Evolutionary conservation across 768 basidiomycete genomes (phyloP).

Genomic region (Suillus alpinus): DNA sequence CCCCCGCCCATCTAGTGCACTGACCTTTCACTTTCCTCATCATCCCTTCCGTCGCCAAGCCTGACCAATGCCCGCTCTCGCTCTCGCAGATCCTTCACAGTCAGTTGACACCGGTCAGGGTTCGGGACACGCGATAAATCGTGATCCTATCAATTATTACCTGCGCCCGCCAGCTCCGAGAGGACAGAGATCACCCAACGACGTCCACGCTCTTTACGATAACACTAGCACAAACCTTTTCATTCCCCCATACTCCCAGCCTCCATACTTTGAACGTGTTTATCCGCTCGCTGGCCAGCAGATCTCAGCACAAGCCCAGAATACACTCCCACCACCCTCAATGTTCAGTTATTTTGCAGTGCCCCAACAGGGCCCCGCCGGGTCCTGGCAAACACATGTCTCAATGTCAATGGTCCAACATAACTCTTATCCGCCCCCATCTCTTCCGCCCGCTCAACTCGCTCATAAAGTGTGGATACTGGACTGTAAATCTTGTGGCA

Average conservation of each 20-base stretch:
- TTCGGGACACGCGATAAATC: constrained; percentile 6
- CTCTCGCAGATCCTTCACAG: constrained; percentile 11
- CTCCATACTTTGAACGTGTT: constrained; percentile 16
- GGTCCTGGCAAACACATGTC: constrained; percentile 32
- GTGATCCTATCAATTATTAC: constrained; percentile 17
- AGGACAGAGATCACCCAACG: constrained; percentile 15
- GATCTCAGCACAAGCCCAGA: constrained; percentile 10
- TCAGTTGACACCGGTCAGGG: constrained; percentile 7
- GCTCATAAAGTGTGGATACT: constrained; percentile 80
- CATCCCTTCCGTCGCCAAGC: constrained; percentile 1
- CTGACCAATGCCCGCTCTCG: constrained; percentile 29
- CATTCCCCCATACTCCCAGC: constrained; percentile 9
- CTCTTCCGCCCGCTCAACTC: constrained; percentile 40
- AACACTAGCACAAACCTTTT: constrained; percentile 3
- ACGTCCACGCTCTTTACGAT: constrained; percentile 27
- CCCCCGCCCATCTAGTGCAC: constrained; percentile 8
- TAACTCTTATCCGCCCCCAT: constrained; percentile 40
- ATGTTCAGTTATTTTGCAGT: constrained; percentile 27
- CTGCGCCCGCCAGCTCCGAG: constrained; percentile 18
- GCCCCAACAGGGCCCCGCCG: constrained; percentile 12
- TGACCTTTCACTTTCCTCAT: not conserved
- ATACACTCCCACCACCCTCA: constrained; percentile 12
- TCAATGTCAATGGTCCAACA: constrained; percentile 36
- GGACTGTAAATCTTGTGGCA: constrained; percentile 70
- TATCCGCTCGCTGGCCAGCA: constrained; percentile 8